Evolutionary conservation across 495 filamentous ascomycete genomes (phyloP), one percentile per base, ranked within the genome.

Genomic region (Xylaria telfairii): DNA sequence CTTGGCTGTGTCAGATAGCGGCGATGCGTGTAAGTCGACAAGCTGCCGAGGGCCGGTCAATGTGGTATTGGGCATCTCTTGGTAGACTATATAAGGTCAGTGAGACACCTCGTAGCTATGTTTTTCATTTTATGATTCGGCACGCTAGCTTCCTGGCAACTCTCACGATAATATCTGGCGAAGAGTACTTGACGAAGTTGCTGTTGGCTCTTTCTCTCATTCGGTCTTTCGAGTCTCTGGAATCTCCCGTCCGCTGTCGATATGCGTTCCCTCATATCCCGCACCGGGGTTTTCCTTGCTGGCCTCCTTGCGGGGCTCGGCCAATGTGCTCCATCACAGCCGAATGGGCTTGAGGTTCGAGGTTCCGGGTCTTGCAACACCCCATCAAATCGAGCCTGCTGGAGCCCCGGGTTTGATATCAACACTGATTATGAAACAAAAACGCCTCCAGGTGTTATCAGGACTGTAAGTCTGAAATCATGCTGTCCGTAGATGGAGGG

Each of bases 401-500:
- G 81, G 81, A 71, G 59, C 26, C 21, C 66, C 1, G 79, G 78
- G 13, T 83, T 77, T 53, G 69, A 79, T 65, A 82, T 83, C 74
- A 78, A 82, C 73, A 83, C 81, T 6, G 81, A 83, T 63, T 83
- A 82, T 53, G 81, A 82, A 39, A 42, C 68, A 32, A 70, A 44
- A 30, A 76, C 72, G 9, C 81, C 81, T 0, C 59, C 77, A 0
- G 81, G 80, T 13, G 63, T 70, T 9, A 69, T 71, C 5, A 60
- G 67, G 21, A 60, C 30, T 4, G 79, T 80, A 66, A 76, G 73
- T 72, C 12, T 13, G 2, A 53, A n/a, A 54, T 30, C 4, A 42
- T 26, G 5, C 28, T 12, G 28, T 26, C 4, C 5, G 34, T 15
- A 13, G 3, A 24, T 34, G n/a, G 15, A 34, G 1, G 24, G 24